A percentile compares a stretch with the other conserved stretches of the same genome.
Evolutionary conservation across 73 alveolate species (phyloP).

Genomic region (Paramecium sonneborni): DNA sequence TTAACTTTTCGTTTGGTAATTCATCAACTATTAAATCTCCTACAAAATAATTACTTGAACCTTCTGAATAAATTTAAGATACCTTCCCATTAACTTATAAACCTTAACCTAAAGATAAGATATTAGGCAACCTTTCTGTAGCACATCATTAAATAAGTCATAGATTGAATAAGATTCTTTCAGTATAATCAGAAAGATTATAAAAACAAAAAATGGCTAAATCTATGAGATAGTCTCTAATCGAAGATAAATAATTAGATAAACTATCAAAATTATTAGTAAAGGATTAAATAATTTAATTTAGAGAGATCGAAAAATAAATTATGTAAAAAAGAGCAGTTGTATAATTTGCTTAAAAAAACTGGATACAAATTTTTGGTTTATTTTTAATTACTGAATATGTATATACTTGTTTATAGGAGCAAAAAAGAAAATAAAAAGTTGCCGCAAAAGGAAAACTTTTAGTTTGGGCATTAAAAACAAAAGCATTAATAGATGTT

Average conservation of each 20-base stretch:
- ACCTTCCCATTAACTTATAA: not conserved
- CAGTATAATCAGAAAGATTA: not conserved
- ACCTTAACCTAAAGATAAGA: not conserved
- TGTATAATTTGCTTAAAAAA: not conserved
- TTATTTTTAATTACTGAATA: not conserved
- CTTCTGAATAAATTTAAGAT: not conserved
- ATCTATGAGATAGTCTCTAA: not conserved
- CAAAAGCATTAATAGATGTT: not conserved
- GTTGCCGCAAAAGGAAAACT: constrained; percentile 8
- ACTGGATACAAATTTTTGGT: not conserved
- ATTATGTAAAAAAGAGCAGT: not conserved
- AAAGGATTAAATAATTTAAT: not conserved
- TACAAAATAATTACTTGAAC: not conserved
- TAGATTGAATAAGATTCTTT: not conserved
- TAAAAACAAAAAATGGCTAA: not conserved
- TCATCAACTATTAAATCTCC: not conserved
- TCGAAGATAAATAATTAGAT: not conserved
- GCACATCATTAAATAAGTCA: not conserved
- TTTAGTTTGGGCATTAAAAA: constrained; percentile 17
- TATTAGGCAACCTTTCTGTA: not conserved
- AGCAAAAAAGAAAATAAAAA: not conserved
- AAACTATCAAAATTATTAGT: not conserved
- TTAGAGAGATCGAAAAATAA: not conserved
- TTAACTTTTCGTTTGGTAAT: not conserved
- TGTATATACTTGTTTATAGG: not conserved